Evolutionary conservation across 768 basidiomycete genomes (phyloP).

Genomic region (Mycena filopes): DNA sequence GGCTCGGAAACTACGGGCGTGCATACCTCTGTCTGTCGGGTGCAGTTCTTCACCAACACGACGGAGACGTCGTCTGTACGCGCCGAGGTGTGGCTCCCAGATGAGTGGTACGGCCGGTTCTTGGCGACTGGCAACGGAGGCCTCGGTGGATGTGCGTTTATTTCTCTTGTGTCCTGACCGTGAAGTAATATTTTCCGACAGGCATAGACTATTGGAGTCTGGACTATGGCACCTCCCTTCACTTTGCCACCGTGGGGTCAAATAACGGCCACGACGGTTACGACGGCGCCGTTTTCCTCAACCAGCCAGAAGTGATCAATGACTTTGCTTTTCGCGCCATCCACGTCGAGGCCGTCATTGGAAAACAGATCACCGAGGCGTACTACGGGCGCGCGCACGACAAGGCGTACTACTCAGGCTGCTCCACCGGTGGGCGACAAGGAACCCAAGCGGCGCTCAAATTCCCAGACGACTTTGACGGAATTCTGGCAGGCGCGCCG

Average conservation of each 20-base stretch:
- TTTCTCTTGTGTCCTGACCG: not conserved
- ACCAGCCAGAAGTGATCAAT: conserved; percentile 38
- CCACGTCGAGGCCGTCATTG: conserved; percentile 39
- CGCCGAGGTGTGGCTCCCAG: conserved; percentile 29
- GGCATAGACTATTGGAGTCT: conserved; percentile 35
- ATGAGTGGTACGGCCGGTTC: conserved; percentile 33
- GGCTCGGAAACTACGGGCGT: not conserved
- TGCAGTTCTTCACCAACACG: conserved; percentile 20
- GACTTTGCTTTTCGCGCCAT: conserved; percentile 40
- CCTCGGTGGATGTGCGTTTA: conserved; percentile 29
- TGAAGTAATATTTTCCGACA: conserved; percentile 1
- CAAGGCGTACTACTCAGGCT: conserved; percentile 42
- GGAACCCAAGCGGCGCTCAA: conserved; percentile 36
- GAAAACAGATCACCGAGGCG: conserved; percentile 37
- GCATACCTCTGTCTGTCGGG: conserved; percentile 11
- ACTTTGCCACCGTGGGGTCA: conserved; percentile 38
- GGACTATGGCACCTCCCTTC: conserved; percentile 32
- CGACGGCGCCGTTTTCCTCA: conserved; percentile 30
- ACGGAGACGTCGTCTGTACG: conserved; percentile 14
- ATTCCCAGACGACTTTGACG: conserved; percentile 43
- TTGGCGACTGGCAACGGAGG: conserved; percentile 28
- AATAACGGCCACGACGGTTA: conserved; percentile 40
- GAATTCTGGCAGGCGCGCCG: conserved; percentile 40
- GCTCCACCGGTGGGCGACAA: conserved; percentile 42
- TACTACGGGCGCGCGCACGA: conserved; percentile 37